Evolutionary conservation across 257 asterid genomes (phyloP), one percentile per base, ranked within the genome.

Genomic region (Gentiana macrophylla): DNA sequence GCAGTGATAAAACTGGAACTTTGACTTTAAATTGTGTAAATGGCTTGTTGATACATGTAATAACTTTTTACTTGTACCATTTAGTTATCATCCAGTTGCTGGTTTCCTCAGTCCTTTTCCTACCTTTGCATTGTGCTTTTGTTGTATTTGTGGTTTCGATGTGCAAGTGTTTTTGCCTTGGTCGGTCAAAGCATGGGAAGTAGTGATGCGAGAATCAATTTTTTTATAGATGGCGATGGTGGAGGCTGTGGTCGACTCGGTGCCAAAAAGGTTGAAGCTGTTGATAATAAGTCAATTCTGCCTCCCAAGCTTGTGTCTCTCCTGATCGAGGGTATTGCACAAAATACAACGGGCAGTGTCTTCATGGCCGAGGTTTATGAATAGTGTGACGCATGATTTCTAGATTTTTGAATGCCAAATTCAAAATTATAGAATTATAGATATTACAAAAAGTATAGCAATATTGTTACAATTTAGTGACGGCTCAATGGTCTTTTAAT

Each of bases 1-100:
- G 96, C 74, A 87, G 95, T 70, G 98, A 91, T 59, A 91, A 91
- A 78, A 91, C 98, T 55, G 98, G 98, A 56, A 91, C 96, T 52
- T 76, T 91, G 70, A 91, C 98, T 51, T 73, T 91, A 37, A 91
- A 87, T 74, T 94, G 84, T 88, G 96, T 86, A 48, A 50, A 37
- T 13, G 33, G 56, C 33, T 32, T 59, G 35, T 32, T 43, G 9
- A 2, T 33, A 32, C 53, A 49, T 38, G 13, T 12, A n/a, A 4
- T 53, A 35, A 38, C 53, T 64, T 56, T 46, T 59, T 34, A 59
- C 59, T 50, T 59, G 60, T 60, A 48, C 46, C 62, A 32, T 36
- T 57, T 12, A 1, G 32, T 50, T 50, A 15, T 49, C 43, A 46
- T 32, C 13, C 34, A 24, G 44, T 6, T 47, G 6, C 57, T 24